Evolutionary conservation across 2,329 filamentous ascomycete genomes (phyloP).

Genomic region (Byssochlamys sp.): DNA sequence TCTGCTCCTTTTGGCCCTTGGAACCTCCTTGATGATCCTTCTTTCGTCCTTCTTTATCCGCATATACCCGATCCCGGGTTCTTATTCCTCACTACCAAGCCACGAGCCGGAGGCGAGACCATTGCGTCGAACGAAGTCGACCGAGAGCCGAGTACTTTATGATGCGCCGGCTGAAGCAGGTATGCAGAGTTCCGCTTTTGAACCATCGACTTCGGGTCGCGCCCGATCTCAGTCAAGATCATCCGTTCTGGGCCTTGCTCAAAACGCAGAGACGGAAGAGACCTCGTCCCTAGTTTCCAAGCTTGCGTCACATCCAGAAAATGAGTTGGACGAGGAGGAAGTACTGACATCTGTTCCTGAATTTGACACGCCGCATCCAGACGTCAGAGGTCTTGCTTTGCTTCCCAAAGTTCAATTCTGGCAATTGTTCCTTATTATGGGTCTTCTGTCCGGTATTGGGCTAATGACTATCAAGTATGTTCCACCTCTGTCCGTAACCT

Average conservation of each 20-base stretch:
- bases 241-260: constrained; percentile 16
- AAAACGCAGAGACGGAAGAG: constrained; percentile 52
- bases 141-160: constrained; percentile 15
- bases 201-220: constrained; percentile 16
- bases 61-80: constrained; percentile 52
- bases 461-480: constrained; percentile 97
- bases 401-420: constrained; percentile 71
- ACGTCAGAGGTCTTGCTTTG: constrained; percentile 76
- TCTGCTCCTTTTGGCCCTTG: constrained; percentile 67
- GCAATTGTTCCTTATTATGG: constrained; percentile 81
- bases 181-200: constrained; percentile 25
- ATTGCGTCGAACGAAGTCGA: constrained; percentile 24
- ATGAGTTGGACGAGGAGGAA: constrained; percentile 40
- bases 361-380: constrained; percentile 69
- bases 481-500: neutral
- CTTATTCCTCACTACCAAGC: constrained; percentile 34
- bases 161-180: constrained; percentile 27
- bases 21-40: constrained; percentile 67
- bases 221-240: constrained; percentile 21
- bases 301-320: constrained; percentile 45
- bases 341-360: constrained; percentile 50
- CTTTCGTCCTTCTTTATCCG: constrained; percentile 75
- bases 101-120: constrained; percentile 25
- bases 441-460: constrained; percentile 81
- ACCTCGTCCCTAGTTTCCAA: constrained; percentile 70